phyloP scores from a whole-genome alignment of 306 rosid genomes.

The Castanopsis chinensis region DNA sequence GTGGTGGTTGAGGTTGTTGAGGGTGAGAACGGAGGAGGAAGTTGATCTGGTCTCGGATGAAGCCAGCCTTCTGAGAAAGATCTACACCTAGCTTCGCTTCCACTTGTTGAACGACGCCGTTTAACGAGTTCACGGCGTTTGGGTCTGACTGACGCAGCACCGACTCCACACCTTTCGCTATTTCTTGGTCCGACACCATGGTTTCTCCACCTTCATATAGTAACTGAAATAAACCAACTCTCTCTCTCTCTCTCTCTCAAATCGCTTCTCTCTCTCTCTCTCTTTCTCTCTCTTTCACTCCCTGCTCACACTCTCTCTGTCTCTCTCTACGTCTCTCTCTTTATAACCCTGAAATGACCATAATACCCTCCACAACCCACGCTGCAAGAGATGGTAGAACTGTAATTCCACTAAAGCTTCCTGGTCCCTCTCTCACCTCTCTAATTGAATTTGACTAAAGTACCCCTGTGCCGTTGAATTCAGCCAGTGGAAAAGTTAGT shows the following conservation, averaged over 20 bases:
- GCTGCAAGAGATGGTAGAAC: neutral
- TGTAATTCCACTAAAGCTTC: neutral
- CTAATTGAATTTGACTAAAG: no score
- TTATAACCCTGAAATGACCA: conserved; percentile 49
- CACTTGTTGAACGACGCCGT: conserved; percentile 65
- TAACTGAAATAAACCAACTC: conserved; percentile 54
- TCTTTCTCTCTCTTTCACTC: conserved; percentile 14
- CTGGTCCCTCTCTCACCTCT: neutral
- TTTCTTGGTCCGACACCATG: conserved; percentile 76
- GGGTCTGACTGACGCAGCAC: conserved; percentile 61
- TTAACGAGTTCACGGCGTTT: conserved; percentile 49
- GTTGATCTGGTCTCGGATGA: conserved; percentile 77
- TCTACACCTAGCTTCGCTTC: conserved; percentile 62
- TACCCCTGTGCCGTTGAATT: no score
- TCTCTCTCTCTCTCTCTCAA: conserved; percentile 23
- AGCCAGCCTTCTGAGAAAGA: conserved; percentile 62
- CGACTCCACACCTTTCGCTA: conserved; percentile 67
- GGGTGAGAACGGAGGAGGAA: conserved; percentile 58
- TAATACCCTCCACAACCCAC: conserved; percentile 3
- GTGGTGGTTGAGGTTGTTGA: conserved; percentile 9
- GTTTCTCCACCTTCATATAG: conserved; percentile 42
- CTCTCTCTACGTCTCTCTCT: conserved; percentile 35
- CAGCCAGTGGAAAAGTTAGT: no score
- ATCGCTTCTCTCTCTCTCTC: conserved; percentile 28
- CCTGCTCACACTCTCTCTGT: conserved; percentile 33